These are phyloP conservation scores for Chaetomium cochliodes DNA, from an alignment of 495 filamentous ascomycete species.

Conservation along the genomic window DNA sequence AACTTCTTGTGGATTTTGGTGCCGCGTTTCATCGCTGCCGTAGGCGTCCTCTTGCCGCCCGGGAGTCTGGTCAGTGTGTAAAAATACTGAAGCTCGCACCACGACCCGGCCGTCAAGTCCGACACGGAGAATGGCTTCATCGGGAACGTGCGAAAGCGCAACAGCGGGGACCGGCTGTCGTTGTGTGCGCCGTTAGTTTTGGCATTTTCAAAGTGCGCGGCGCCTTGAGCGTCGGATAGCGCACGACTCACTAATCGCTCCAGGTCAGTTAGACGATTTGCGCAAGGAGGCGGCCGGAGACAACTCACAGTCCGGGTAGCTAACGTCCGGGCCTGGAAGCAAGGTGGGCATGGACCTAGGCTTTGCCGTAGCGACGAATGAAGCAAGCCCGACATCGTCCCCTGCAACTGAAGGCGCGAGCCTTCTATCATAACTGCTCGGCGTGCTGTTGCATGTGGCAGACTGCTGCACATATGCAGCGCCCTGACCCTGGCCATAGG, in stretches of 20 bases:
- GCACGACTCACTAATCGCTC: conserved; percentile 66
- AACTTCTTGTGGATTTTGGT: conserved; percentile 74
- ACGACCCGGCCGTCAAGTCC: conserved; percentile 82
- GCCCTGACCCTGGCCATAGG: conserved; percentile 14
- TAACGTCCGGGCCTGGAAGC: conserved; percentile 28
- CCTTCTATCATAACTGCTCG: background rate
- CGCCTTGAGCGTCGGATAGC: conserved; percentile 24
- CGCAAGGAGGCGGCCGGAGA: background rate
- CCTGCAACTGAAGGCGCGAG: conserved; percentile 23
- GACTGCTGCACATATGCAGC: conserved; percentile 4
- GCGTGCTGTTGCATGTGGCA: background rate
- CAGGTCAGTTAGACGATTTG: conserved; percentile 35
- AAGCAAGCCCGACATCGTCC: conserved; percentile 12
- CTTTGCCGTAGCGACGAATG: conserved; percentile 26
- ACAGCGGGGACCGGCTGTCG: conserved; percentile 45
- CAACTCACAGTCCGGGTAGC: conserved; percentile 51
- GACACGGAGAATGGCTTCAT: conserved; percentile 84
- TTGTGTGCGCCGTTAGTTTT: conserved; percentile 12
- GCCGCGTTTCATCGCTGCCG: conserved; percentile 80
- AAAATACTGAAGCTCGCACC: conserved; percentile 95
- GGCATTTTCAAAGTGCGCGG: background rate
- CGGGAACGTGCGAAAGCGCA: conserved; percentile 75
- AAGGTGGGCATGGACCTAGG: conserved; percentile 13
- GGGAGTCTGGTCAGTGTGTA: conserved; percentile 72
- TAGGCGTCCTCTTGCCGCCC: conserved; percentile 66